Base-by-base conservation (phyloP, 2,329 filamentous ascomycete species). In the Hysterium pulicare region DNA sequence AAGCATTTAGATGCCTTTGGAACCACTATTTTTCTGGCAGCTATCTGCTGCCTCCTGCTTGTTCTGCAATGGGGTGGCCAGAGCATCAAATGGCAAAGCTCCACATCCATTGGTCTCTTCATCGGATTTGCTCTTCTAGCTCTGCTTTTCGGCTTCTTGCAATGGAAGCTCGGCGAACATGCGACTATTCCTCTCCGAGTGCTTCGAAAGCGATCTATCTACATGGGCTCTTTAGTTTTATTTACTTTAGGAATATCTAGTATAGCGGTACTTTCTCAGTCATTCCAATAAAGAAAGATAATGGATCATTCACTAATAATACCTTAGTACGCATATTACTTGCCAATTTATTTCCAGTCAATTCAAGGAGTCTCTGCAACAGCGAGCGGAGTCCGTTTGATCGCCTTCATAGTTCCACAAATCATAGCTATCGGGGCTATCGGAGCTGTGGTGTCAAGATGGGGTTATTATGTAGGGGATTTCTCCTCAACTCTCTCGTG, bases 21-120 rank as follows among this genome's bases (percentile, higher is more conserved):
- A 17, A 43, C 15, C 20, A 15, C 47, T 7, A 28, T 45, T 19
- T 41, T 53, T 31, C 38, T 53, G 10, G 38, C 38, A 7, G 36
- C 36, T 16, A 38, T 51, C n/a, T 33, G 49, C 10, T 51, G 33
- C 31, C 23, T 49, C 15, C 30, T 53, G 10, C 46, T 54, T 4
- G 50, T 50, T 8, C 44, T 54, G 17, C 46, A 51, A 38, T 54
- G 50, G 51, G 51, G 47, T 17, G 48, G 48, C 16, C 33, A 69
- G 43, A 66, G 70, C 44, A 42, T 65, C 20, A 24, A 47, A 49
- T 81, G 76, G 76, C 48, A 62, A 38, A 64, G 59, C 4, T 66
- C 61, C 0, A 52, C 60, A 0, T 64, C 66, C 17, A 77, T 79
- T 33, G 63, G 61, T 0, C 55, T 72, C 3, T 78, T 73, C 56